Percentiles rank a stretch among this genome's conserved stretches.
phyloP scores from a whole-genome alignment of 1,284 basidiomycete genomes.

The Tilletia caries region DNA sequence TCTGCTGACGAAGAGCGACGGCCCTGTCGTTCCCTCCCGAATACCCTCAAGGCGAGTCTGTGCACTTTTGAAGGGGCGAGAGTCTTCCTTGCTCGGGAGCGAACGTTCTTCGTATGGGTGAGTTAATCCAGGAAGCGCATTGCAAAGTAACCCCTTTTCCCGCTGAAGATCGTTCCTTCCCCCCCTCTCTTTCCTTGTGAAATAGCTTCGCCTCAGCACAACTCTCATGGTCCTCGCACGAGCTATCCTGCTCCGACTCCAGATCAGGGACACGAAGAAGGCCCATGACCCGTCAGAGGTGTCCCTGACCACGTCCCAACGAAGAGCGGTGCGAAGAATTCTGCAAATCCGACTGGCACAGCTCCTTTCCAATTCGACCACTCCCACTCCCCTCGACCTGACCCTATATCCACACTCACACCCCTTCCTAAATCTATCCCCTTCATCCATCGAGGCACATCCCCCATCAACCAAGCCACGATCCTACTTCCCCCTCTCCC shows the following conservation, averaged over 20 bases:
- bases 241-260: not conserved
- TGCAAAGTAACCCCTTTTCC: too few relatives aligned
- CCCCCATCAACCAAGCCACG: too few relatives aligned
- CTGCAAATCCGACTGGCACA: not conserved
- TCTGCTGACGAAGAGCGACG: too few relatives aligned
- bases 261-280: not conserved
- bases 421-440: not conserved
- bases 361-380: not conserved
- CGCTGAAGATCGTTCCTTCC: too few relatives aligned
- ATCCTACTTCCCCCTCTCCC: not conserved
- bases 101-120: constrained; percentile 8
- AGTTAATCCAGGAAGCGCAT: too few relatives aligned
- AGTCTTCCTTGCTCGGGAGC: constrained; percentile 6
- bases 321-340: not conserved
- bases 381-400: too few relatives aligned
- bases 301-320: not conserved
- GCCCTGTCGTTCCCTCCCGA: not conserved
- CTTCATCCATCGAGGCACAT: too few relatives aligned
- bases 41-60: not conserved
- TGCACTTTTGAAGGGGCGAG: not conserved
- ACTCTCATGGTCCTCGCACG: constrained; percentile 7
- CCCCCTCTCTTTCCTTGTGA: not conserved
- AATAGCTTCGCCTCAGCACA: constrained; percentile 5
- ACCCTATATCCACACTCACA: too few relatives aligned
- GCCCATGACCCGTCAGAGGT: not conserved